These are phyloP conservation scores for Debaryomyces hansenii DNA, from an alignment of 805 yeast genomes.

Conservation along the genomic window DNA sequence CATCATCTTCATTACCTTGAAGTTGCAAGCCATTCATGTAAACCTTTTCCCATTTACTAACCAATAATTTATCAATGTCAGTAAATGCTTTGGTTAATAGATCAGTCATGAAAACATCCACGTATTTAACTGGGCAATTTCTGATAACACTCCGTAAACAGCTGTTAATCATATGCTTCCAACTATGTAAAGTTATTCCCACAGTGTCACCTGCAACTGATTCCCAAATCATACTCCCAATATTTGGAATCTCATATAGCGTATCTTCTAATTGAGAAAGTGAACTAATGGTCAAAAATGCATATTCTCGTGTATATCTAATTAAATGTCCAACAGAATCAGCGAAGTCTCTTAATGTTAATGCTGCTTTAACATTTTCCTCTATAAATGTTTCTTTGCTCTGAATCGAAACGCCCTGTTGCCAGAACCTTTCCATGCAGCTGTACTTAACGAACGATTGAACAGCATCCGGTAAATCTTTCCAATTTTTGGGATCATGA, in stretches of 20 bases:
- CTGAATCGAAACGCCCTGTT: constrained; percentile 93
- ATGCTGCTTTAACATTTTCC: constrained; percentile 91
- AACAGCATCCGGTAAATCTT: constrained; percentile 80
- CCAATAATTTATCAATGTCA: constrained; percentile 72
- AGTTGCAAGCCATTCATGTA: constrained; percentile 56
- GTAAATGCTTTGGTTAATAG: constrained; percentile 75
- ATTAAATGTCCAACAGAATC: constrained; percentile 96
- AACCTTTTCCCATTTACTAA: constrained; percentile 73
- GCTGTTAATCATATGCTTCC: constrained; percentile 95
- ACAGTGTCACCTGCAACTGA: constrained; percentile 83
- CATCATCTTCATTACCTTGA: constrained; percentile 68
- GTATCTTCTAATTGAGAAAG: constrained; percentile 89
- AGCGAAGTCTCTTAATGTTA: constrained; percentile 92
- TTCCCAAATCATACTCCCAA: constrained; percentile 74
- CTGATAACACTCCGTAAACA: constrained; percentile 84
- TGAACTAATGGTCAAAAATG: constrained; percentile 85
- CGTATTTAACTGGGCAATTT: constrained; percentile 77
- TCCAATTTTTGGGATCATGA: constrained; percentile 93
- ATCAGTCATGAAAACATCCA: constrained; percentile 68
- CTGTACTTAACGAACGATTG: constrained; percentile 89
- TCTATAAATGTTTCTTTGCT: constrained; percentile 92
- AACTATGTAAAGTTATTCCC: constrained; percentile 91
- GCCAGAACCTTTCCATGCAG: constrained; percentile 96
- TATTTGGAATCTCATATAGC: constrained; percentile 79
- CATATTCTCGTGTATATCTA: constrained; percentile 94